A percentile compares a stretch with the other conserved stretches of the same genome.
phyloP scores from a whole-genome alignment of 208 protist genomes.

The Crithidia acanthocephali region DNA sequence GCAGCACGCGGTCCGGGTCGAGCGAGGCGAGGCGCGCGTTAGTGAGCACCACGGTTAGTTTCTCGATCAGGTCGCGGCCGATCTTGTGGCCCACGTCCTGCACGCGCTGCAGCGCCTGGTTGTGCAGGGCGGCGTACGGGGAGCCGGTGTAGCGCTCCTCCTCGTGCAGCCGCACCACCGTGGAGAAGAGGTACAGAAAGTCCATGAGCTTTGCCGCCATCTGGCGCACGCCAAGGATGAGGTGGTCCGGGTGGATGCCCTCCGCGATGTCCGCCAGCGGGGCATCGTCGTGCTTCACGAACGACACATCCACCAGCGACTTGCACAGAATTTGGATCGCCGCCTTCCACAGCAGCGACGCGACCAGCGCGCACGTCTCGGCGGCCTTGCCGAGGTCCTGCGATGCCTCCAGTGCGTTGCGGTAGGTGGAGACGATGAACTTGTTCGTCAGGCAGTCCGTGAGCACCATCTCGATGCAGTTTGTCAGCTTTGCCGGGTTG shows the following conservation, averaged over 20 bases:
- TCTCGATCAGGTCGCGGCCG: constrained; percentile 75
- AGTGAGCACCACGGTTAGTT: constrained; percentile 61
- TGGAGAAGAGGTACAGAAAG: constrained; percentile 76
- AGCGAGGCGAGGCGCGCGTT: constrained; percentile 43
- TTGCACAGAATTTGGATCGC: constrained; percentile 74
- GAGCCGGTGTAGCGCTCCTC: constrained; percentile 44
- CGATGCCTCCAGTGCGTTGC: constrained; percentile 65
- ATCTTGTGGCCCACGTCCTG: constrained; percentile 58
- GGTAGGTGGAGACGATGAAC: constrained; percentile 78
- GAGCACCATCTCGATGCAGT: constrained; percentile 58
- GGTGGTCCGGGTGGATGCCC: constrained; percentile 77
- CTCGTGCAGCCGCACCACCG: constrained; percentile 58
- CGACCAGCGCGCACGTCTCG: constrained; percentile 51
- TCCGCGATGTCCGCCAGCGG: constrained; percentile 70
- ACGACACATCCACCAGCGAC: constrained; percentile 76
- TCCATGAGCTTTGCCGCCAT: constrained; percentile 78
- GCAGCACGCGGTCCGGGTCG: constrained; percentile 74
- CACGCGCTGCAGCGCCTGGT: constrained; percentile 44
- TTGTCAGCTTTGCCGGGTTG: constrained; percentile 41
- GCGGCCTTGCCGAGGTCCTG: constrained; percentile 34
- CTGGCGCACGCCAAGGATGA: constrained; percentile 74
- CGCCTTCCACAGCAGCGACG: constrained; percentile 63
- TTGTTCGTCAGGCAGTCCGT: constrained; percentile 66
- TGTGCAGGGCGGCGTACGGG: constrained; percentile 50
- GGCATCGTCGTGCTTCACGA: constrained; percentile 66